Evolutionary conservation across 306 rosid species (phyloP), one percentile per base, ranked within the genome.

Genomic region (Cucurbita moschata): DNA sequence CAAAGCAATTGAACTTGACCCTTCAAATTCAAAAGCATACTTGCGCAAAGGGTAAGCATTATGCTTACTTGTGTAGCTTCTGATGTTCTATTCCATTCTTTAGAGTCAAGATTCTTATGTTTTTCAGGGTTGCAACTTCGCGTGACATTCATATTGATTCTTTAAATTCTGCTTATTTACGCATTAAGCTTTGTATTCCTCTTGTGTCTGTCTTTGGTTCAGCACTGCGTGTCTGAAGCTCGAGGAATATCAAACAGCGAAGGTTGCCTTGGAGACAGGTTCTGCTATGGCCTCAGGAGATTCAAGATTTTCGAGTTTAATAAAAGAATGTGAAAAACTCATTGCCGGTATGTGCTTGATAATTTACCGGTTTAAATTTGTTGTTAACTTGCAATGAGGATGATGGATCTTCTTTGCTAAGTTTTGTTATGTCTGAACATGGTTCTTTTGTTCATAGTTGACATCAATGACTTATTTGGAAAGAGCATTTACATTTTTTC

Each of bases 171-270:
- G 52, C 10, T 0, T 9, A 16, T 42, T 1, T 63, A 40, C 44
- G 67, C 13, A 35, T 35, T 61, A 37, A 14, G 14, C n/a, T 49
- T 49, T 16, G 37, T 7, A 12, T 67, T 67, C n/a, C 30, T 67
- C 40, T 12, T 69, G 14, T 69, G 13, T 4, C 5, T n/a, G 5
- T 49, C 23, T 23, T 52, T 26, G 74, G 15, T 69, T 56, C 81
- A 94, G 99, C 65, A 81, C 54, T 72, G 97, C 99, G 23, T 94
- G 97, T 83, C 35, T 91, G 68, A 89, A 67, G 63, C 97, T 94
- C 21, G 99, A 91, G 83, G 97, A 91, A 80, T 91, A 87, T 79
- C 83, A 91, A 76, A 94, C 99, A 49, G 99, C 99, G 7, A 91
- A 85, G 84, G 76, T 82, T 4, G 96, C 97, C 6, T 73, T 94